Conservation (phyloP, 2,329 filamentous ascomycete species). For the Endoconidiophora polonica region DNA sequence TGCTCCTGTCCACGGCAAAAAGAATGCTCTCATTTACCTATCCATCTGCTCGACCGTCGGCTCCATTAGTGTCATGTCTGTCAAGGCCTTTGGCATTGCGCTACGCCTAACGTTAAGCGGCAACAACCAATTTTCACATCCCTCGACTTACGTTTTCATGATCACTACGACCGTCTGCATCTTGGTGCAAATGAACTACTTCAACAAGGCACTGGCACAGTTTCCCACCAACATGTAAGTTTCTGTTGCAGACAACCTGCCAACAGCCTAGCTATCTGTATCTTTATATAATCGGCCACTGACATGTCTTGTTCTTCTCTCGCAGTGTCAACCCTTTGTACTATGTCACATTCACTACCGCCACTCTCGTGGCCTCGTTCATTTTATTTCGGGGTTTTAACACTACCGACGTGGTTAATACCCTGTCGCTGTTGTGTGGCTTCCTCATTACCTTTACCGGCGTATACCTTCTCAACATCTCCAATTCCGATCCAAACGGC, state of each 20-base stretch:
- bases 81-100: slow-evolving; percentile 96
- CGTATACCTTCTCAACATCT: slow-evolving; percentile 93
- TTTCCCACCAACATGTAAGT: slow-evolving; percentile 94
- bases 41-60: slow-evolving; percentile 97
- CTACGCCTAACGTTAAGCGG: slow-evolving; percentile 86
- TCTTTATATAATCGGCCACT: neutral
- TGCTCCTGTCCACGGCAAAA: slow-evolving; percentile 77
- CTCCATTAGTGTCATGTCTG: slow-evolving; percentile 95
- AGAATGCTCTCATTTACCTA: slow-evolving; percentile 89
- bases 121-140: slow-evolving; percentile 87
- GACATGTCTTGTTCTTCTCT: neutral
- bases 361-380: slow-evolving; percentile 84
- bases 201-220: slow-evolving; percentile 94
- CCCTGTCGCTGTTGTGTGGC: slow-evolving; percentile 76
- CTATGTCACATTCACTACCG: slow-evolving; percentile 94
- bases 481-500: slow-evolving; percentile 75
- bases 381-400: slow-evolving; percentile 95
- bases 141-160: slow-evolving; percentile 93
- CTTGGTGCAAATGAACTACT: slow-evolving; percentile 98
- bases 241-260: neutral
- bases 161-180: slow-evolving; percentile 90
- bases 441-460: slow-evolving; percentile 92
- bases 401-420: slow-evolving; percentile 80
- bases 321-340: slow-evolving; percentile 82
- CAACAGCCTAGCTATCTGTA: neutral